Evolutionary conservation across 441 rosid genomes (phyloP).

Genomic region (Corymbia citriodora): DNA sequence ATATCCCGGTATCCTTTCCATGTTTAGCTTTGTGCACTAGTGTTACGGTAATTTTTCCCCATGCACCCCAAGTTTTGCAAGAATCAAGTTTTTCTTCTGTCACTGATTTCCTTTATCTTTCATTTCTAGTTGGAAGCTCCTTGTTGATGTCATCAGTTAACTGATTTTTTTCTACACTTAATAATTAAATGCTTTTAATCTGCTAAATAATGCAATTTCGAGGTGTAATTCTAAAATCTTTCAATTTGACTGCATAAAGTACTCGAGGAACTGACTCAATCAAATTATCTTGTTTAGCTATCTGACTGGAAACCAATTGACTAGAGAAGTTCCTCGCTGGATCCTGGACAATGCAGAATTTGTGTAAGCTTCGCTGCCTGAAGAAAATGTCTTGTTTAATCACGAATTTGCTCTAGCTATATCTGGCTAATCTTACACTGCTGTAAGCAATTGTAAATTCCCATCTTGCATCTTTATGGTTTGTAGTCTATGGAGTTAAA

Average conservation of each 20-base stretch:
- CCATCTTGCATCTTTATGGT: neutral
- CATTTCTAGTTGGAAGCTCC: neutral
- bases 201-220: neutral
- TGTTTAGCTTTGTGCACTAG: neutral
- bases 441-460: neutral
- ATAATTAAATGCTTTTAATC: neutral
- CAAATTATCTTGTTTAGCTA: slow-evolving; percentile 23
- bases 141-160: neutral
- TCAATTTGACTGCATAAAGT: neutral
- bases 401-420: neutral
- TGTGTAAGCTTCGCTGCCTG: slow-evolving; percentile 26
- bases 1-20: neutral
- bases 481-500: neutral
- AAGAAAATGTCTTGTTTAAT: neutral
- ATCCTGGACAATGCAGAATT: slow-evolving; percentile 12
- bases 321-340: slow-evolving; percentile 40
- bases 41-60: neutral
- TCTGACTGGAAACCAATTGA: slow-evolving; percentile 49
- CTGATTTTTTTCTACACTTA: neutral
- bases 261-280: neutral
- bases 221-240: neutral
- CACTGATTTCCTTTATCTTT: neutral
- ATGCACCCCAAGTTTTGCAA: neutral
- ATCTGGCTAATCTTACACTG: neutral
- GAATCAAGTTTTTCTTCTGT: neutral